Conservation (phyloP, 2,329 filamentous ascomycete genomes). For the Parastagonospora avenae region DNA sequence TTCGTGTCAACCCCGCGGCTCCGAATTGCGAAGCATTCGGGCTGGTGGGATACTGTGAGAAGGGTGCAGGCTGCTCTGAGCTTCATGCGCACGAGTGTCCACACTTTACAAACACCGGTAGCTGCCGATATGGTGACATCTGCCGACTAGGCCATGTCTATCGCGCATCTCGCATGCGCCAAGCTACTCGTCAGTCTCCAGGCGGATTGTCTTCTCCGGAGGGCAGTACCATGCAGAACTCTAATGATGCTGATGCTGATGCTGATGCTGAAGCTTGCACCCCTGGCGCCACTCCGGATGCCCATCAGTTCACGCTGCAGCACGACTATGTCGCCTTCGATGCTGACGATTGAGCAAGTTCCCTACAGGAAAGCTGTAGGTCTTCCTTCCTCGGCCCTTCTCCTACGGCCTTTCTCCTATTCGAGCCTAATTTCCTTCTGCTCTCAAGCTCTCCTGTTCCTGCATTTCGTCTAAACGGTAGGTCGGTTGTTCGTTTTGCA, state of each 20-base stretch:
- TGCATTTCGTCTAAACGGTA: conserved; percentile 17
- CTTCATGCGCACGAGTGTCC: conserved; percentile 94
- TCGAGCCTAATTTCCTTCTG: conserved; percentile 17
- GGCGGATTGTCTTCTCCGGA: conserved; percentile 9
- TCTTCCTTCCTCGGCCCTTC: conserved; percentile 10
- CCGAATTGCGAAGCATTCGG: conserved; percentile 86
- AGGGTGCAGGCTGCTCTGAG: conserved; percentile 75
- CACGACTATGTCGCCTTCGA: conserved; percentile 38
- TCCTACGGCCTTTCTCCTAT: no score
- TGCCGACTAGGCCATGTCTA: conserved; percentile 89
- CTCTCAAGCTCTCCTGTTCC: conserved; percentile 13
- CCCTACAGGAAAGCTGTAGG: conserved; percentile 15
- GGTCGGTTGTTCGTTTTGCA: conserved; percentile 16
- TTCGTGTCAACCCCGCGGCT: conserved; percentile 75
- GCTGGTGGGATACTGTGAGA: conserved; percentile 84
- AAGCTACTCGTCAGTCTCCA: conserved; percentile 18
- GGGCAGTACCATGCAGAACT: conserved; percentile 12
- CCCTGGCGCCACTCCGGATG: neutral
- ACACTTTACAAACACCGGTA: conserved; percentile 88
- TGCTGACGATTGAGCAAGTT: conserved; percentile 18
- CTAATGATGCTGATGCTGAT: conserved; percentile 9
- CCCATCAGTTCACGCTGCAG: conserved; percentile 36
- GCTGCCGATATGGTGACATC: conserved; percentile 73
- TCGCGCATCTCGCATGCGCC: conserved; percentile 35
- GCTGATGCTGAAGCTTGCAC: conserved; percentile 3